Base-by-base conservation (phyloP, 805 yeast species). In the Dipodascopsis uninucleata region DNA sequence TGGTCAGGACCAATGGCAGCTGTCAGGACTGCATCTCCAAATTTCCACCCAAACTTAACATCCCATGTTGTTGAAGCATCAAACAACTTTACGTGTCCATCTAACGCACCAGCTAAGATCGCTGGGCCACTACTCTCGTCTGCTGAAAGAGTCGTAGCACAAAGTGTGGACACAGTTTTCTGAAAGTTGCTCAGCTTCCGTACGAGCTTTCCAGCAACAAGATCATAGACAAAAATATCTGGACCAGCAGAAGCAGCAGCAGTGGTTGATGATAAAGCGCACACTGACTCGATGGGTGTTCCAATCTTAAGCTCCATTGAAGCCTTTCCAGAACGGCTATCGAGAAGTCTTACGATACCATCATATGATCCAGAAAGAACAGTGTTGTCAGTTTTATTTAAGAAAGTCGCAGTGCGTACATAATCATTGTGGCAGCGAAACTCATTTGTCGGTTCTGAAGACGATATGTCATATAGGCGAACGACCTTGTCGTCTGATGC, bases 1-100 rank as follows among this genome's bases (percentile, higher is more conserved):
- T 79, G 58, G 54, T 81, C 77, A 22, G 97, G 97, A n/a, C 47
- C 28, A 25, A 40, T 36, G 5, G 89, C 97, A 62, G 95, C 81
- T 58, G 86, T 74, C 56, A 93, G 71, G 0, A 93, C 96, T 31
- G 95, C 95, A 20, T 90, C 87, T 28, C 96, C 96, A 61, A 85
- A 90, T 66, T 89, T 90, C 97, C 97, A 90, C 38, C 97, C 97
- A 62, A 88, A 90, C 63, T 83, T 85, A 49, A 90, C 96, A 49
- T 82, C 84, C 86, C 90, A 89, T 16, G 44, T 42, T 22, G 65
- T 58, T 10, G 85, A 77, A n/a, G n/a, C n/a, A 64, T 89, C 97
- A 63, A 90, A 86, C 35, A 89, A 89, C 66, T 93, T 93, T 48
- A 93, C 96, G 65, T 93, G 98, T 17, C 98, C 98, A 67, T 93